Evolutionary conservation across 2,329 filamentous ascomycete genomes (phyloP).

Genomic region (Triangularia setosa): DNA sequence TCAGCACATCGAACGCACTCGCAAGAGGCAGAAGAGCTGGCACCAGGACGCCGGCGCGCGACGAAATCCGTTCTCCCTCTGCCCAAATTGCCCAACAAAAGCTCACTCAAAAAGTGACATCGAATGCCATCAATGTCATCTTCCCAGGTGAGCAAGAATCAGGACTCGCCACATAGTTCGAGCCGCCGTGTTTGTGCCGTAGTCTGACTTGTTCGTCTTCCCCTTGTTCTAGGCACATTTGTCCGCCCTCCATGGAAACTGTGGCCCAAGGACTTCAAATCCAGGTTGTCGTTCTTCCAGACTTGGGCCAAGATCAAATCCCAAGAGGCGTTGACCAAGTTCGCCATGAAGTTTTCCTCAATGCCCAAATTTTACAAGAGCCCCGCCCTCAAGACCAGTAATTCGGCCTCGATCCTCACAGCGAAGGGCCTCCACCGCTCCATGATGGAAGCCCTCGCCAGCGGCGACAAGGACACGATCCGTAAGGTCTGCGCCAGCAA

Average conservation of each 20-base stretch:
- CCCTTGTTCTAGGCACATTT: slow-evolving; percentile 41
- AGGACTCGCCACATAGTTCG: background rate
- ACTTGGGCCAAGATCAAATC: slow-evolving; percentile 27
- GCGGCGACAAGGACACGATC: slow-evolving; percentile 50
- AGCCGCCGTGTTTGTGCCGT: background rate
- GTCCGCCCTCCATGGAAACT: slow-evolving; percentile 39
- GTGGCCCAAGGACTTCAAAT: slow-evolving; percentile 17
- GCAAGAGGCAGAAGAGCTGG: background rate
- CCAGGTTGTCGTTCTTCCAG: slow-evolving; percentile 9
- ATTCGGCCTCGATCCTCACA: slow-evolving; percentile 43
- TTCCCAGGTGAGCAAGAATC: slow-evolving; percentile 17
- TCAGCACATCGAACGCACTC: slow-evolving; percentile 7
- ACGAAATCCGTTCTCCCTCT: background rate
- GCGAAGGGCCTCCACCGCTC: slow-evolving; percentile 57
- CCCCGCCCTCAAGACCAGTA: slow-evolving; percentile 42
- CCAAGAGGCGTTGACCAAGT: slow-evolving; percentile 35
- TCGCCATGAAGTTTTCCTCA: slow-evolving; percentile 42
- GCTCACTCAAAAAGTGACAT: background rate
- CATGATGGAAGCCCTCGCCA: slow-evolving; percentile 60
- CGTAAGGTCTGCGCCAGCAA: slow-evolving; percentile 50
- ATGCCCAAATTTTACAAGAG: slow-evolving; percentile 41
- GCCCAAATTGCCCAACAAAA: background rate
- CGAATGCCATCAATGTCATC: slow-evolving; percentile 8
- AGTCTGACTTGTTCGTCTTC: slow-evolving; percentile 3
- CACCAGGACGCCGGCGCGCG: background rate